Base-by-base conservation (phyloP, 129 eudicot species). In the Centrapalus pauciflorus region DNA sequence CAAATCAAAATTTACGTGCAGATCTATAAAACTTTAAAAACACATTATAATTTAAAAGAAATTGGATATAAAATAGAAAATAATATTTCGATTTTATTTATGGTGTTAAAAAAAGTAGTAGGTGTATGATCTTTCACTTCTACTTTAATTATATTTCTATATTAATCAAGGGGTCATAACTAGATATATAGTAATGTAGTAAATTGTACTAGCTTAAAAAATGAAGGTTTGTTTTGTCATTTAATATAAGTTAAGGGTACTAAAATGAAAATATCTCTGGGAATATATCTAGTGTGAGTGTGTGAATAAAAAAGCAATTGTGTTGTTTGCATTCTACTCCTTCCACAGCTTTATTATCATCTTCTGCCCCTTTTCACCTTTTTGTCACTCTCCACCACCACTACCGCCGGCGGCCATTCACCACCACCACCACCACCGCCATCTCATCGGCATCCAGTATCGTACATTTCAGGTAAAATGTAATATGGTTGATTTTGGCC, bases 281-380 rank as follows among this genome's bases (percentile, higher is more conserved):
- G 26, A 40, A 41, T 69, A 69, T 69, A 69, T 55, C 13, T 40
- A 17, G 46, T 17, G 45, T 11, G 16, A n/a, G n/a, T n/a, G 40
- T 28, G 63, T 7, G 50, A 16, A n/a, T n/a, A n/a, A n/a, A 55
- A 69, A 56, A 56, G 45, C 29, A 40, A 27, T 9, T 12, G 21
- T 56, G 29, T 56, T 40, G 66, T 56, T 55, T 45, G 57, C 75
- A 41, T 69, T 56, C 54, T 45, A 68, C 64, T 35, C 64, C 63
- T 50, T 52, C 45, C 55, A 35, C 66, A 69, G 75, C 75, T 69
- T 69, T 69, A 41, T 69, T n/a, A 56, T 43, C 75, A 27, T 69
- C 74, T 55, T 68, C 64, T 35, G 26, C 73, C 64, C 64, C 63
- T 26, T 71, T 71, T 70, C 59, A 45, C 59, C 33, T 58, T 70